These are phyloP conservation scores for Tarenaya hassleriana DNA, from an alignment of 345 rosid genomes.

Conservation along the genomic window DNA sequence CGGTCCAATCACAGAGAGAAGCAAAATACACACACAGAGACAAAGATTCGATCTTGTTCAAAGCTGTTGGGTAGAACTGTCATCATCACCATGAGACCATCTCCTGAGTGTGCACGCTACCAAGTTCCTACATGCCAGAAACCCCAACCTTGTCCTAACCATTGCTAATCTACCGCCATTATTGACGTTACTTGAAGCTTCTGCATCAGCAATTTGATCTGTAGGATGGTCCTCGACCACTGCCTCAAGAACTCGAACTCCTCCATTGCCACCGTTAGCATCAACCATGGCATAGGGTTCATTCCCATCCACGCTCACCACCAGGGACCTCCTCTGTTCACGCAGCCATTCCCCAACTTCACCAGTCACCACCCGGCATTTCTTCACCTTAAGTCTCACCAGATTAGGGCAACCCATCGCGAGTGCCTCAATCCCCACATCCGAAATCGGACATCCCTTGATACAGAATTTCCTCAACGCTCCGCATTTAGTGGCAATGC, in stretches of 20 bases:
- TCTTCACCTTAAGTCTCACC: constrained; percentile 75
- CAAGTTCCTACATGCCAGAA: constrained; percentile 45
- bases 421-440: constrained; percentile 56
- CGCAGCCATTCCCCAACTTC: constrained; percentile 55
- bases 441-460: constrained; percentile 67
- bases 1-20: no score
- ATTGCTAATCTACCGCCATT: constrained; percentile 40
- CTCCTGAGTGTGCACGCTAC: constrained; percentile 43
- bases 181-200: constrained; percentile 19
- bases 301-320: constrained; percentile 53
- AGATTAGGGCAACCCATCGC: constrained; percentile 74
- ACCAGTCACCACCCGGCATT: constrained; percentile 58
- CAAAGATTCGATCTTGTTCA: background rate
- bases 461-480: constrained; percentile 74
- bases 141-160: constrained; percentile 42
- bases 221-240: constrained; percentile 30
- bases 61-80: constrained; percentile 6
- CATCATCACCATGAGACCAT: constrained; percentile 40
- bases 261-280: constrained; percentile 32
- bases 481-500: constrained; percentile 59
- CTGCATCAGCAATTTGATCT: constrained; percentile 28
- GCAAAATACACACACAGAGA: background rate
- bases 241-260: constrained; percentile 31
- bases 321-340: constrained; percentile 41
- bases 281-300: constrained; percentile 32